Base-by-base conservation (phyloP, 1,139 yeast genomes). In the Diutina neorugosa region DNA sequence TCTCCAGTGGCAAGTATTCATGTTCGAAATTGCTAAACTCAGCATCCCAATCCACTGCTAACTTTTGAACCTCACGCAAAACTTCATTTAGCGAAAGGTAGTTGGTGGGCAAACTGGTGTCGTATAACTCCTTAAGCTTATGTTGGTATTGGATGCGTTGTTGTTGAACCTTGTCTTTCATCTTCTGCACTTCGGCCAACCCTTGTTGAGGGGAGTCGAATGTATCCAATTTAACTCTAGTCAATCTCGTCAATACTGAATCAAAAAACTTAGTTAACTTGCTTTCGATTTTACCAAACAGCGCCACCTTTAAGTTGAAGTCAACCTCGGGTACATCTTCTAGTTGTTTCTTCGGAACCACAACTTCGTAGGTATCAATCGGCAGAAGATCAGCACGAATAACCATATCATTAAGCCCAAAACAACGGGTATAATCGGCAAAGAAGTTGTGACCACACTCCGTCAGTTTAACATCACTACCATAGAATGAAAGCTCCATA, bases 1-100 rank as follows among this genome's bases (percentile, higher is more conserved):
- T 88, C 65, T 94, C 98, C 16, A 96, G 83, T 0, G 98, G 98
- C 56, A 93, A 77, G 62, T 78, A 93, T 31, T 74, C 76, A 53
- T 77, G 77, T 58, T 88, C 97, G 68, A 93, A 90, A n/a, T 82
- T 87, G 50, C 80, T 77, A 62, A 94, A 90, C 56, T 86, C 96
- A 27, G 69, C 64, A 66, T 93, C 96, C 98, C 98, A 94, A 51
- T 73, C 77, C 23, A 89, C 91, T 4, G 95, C 94, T 52, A 84
- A 70, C 56, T 86, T 91, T 62, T 93, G 97, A 25, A 93, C 74
- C 50, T 78, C 78, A 59, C 95, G 71, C 23, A 89, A 69, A 2
- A 86, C 78, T 0, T 79, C 71, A 62, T 94, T 93, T 60, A 94
- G 68, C 9, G 82, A 77, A 51, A 93, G 67, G 63, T 86, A 85